phyloP scores from a whole-genome alignment of 2,329 filamentous ascomycete genomes.

The Boeremia exigua region DNA sequence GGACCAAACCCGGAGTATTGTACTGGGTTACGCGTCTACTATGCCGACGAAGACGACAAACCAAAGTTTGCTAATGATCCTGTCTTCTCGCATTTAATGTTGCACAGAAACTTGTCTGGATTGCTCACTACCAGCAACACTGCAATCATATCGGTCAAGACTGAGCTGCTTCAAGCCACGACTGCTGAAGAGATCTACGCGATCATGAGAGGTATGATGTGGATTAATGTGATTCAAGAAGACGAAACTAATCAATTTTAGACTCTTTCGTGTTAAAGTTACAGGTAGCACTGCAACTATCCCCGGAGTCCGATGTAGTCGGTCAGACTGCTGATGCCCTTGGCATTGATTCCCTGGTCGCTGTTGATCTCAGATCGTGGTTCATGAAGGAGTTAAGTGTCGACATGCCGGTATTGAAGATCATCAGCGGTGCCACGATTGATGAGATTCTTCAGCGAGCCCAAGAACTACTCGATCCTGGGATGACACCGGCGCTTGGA shows the following conservation, averaged over 20 bases:
- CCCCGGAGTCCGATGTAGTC: not conserved
- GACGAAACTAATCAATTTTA: not conserved
- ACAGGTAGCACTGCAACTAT: constrained; percentile 4
- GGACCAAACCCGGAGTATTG: not conserved
- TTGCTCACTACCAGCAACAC: too few species aligned
- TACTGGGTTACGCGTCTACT: constrained; percentile 3
- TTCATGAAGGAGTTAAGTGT: constrained; percentile 42
- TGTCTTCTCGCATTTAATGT: constrained; percentile 5
- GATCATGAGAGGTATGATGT: not conserved
- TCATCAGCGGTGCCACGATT: constrained; percentile 24
- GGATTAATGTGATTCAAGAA: too few species aligned
- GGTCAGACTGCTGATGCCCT: constrained; percentile 1
- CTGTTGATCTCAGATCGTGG: constrained; percentile 51
- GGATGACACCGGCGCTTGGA: not conserved
- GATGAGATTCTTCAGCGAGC: not conserved
- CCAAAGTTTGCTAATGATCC: not conserved
- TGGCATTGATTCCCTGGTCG: constrained; percentile 43
- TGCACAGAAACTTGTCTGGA: not conserved
- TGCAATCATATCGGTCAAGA: not conserved
- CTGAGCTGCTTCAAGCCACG: not conserved
- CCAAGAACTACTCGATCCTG: not conserved
- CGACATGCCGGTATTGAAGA: constrained; percentile 32
- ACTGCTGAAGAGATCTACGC: not conserved
- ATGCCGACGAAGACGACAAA: not conserved
- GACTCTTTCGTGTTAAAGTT: not conserved